phyloP scores from a whole-genome alignment of 345 rosid species.

The Psidium friedrichsthalianum region DNA sequence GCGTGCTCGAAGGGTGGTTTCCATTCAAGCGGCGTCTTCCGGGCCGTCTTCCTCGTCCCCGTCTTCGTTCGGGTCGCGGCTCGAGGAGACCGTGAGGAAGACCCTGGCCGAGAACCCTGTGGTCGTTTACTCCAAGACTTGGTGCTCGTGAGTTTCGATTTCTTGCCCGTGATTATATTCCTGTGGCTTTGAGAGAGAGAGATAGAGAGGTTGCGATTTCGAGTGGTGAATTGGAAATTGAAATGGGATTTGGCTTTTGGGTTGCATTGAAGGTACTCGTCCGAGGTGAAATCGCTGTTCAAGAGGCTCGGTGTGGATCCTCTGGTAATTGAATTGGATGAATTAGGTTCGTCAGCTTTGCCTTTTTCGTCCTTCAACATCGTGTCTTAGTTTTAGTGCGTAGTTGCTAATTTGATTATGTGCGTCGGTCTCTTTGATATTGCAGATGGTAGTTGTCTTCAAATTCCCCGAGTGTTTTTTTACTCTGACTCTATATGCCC shows the following conservation, averaged over 20 bases:
- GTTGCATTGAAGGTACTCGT: conserved; percentile 45
- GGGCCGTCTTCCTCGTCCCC: conserved; percentile 1
- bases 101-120: conserved; percentile 62
- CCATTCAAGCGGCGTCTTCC: conserved; percentile 39
- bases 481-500: background rate
- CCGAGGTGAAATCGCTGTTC: conserved; percentile 88
- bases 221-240: background rate
- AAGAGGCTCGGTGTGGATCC: conserved; percentile 69
- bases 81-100: conserved; percentile 64
- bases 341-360: conserved; percentile 46
- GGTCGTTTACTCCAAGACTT: conserved; percentile 87
- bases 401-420: background rate
- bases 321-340: conserved; percentile 78
- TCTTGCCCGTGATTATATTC: background rate
- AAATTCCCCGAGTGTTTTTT: background rate
- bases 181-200: background rate
- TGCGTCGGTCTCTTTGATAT: background rate
- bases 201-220: background rate
- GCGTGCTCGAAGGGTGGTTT: conserved; percentile 14
- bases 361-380: background rate
- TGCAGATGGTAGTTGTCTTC: background rate
- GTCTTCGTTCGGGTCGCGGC: conserved; percentile 73
- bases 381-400: background rate
- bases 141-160: conserved; percentile 78
- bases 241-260: background rate